Evolutionary conservation across 192 early-diverging fungal species (phyloP).

Genomic region (Coemansia sp.): DNA sequence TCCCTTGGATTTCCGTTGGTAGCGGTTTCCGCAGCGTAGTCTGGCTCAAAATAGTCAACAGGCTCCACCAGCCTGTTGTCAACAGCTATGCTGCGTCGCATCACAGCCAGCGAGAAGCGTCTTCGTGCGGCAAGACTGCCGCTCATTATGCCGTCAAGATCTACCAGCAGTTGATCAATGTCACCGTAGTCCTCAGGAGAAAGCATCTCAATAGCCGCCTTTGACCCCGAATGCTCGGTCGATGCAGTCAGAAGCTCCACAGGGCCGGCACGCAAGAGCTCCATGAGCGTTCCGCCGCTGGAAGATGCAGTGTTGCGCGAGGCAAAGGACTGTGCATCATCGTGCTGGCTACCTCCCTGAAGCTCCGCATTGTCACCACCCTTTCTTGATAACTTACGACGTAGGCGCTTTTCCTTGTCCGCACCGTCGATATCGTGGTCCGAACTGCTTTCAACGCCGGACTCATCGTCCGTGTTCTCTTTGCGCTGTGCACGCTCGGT

Average conservation of each 20-base stretch:
- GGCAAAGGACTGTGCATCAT: conserved; percentile 17
- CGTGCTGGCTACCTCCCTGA: conserved; percentile 4
- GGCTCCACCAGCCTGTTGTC: conserved; percentile 40
- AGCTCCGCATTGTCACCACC: background rate
- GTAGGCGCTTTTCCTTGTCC: background rate
- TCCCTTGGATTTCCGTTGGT: background rate
- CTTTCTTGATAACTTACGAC: conserved; percentile 6
- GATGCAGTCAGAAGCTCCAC: conserved; percentile 48
- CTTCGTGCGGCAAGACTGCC: conserved; percentile 46
- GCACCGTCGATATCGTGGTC: conserved; percentile 9
- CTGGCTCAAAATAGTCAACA: conserved; percentile 21
- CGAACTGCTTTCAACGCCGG: background rate
- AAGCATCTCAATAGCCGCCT: conserved; percentile 37
- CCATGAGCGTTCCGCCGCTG: conserved; percentile 43
- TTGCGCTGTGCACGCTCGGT: conserved; percentile 21
- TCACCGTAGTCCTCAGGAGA: conserved; percentile 51
- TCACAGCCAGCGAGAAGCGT: conserved; percentile 45
- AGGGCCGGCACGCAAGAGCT: conserved; percentile 29
- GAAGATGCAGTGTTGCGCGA: conserved; percentile 36
- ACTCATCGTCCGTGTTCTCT: background rate
- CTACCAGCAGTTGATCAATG: conserved; percentile 37
- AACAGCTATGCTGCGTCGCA: conserved; percentile 47
- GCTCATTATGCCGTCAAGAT: conserved; percentile 49
- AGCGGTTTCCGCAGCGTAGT: background rate
- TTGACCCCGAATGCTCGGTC: conserved; percentile 47